Base-by-base conservation (phyloP, 2,329 filamentous ascomycete genomes). In the Sphaceloma murrayae region DNA sequence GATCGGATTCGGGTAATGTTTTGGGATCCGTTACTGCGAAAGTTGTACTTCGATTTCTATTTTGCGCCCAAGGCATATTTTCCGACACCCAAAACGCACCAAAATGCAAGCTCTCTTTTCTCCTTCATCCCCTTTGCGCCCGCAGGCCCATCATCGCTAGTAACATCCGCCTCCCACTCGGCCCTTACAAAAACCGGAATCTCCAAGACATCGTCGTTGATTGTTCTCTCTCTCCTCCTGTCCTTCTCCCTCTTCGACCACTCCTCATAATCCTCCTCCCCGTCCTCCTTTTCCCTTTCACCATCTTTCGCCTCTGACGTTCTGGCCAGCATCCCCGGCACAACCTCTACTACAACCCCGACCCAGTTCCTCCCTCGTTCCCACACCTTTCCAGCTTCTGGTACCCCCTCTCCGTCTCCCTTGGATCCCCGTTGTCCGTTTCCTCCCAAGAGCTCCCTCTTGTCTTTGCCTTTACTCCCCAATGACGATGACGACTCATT, bases 321-420 rank as follows among this genome's bases (percentile, higher is more conserved):
- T 31, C 46, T 19, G 9, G 30, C 45, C 58, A 62, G 34, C 61
- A 57, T 13, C 50, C 72, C 55, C 56, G 88, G 76, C 0, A 95
- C 76, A 10, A 98, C 82, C 61, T 98, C 91, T 18, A 98, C 71
- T 14, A 95, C 84, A 8, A 98, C 85, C 52, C 81, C 91, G 11
- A 91, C 91, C 85, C 88, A 95, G 61, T 96, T 98, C 26, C 88
- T 73, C 0, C 88, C 89, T 44, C 81, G 77, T 51, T 95, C 88
- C 84, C 86, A 98, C n/a, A 96, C 80, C 64, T 96, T 96, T 43
- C 89, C 91, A 0, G 85, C 85, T 62, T 94, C 87, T 11, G 84
- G 77, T 57, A 77, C 78, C 38, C 77, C 74, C 43, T 67, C 70
- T 40, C 67, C 70, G 30, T 65, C 62, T n/a, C 32, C 32, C 13